Percentiles rank a stretch among this genome's conserved stretches.
Evolutionary conservation across 306 rosid genomes (phyloP).

Genomic region (Gleditsia sinensis): DNA sequence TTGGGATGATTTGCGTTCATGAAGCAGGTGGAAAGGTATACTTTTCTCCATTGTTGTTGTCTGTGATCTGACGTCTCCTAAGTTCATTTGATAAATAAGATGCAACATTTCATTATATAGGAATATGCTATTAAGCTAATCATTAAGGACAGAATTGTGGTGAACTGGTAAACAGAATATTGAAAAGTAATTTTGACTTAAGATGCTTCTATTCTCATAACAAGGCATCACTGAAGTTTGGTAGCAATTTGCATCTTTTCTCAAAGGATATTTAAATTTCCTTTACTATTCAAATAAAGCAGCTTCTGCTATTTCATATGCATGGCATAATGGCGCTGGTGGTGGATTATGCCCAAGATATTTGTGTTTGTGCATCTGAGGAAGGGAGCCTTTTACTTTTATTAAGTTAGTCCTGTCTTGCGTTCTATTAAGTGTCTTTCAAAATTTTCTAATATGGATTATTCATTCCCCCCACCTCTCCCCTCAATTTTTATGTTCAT

Average conservation of each 20-base stretch:
- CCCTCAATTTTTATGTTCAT: neutral
- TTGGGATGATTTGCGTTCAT: conserved; percentile 12
- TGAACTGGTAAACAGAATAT: neutral
- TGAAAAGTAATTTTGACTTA: neutral
- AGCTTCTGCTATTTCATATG: neutral
- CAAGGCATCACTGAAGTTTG: neutral
- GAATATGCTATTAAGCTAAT: neutral
- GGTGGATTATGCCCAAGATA: neutral
- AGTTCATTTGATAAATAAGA: neutral
- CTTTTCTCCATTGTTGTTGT: neutral
- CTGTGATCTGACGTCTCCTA: neutral
- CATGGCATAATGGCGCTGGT: neutral
- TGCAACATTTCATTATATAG: neutral
- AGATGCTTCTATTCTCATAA: neutral
- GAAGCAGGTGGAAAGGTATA: conserved; percentile 25
- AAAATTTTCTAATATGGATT: neutral
- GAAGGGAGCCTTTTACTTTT: neutral
- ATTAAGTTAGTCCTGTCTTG: neutral
- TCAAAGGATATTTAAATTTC: neutral
- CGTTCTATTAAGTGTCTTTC: neutral
- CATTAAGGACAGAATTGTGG: neutral
- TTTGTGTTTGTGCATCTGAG: neutral
- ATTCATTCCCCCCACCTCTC: too few relatives aligned
- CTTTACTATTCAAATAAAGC: neutral
- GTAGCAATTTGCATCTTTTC: neutral